Evolutionary conservation across 129 eudicot species (phyloP).

Genomic region (Oenanthe sinensis): DNA sequence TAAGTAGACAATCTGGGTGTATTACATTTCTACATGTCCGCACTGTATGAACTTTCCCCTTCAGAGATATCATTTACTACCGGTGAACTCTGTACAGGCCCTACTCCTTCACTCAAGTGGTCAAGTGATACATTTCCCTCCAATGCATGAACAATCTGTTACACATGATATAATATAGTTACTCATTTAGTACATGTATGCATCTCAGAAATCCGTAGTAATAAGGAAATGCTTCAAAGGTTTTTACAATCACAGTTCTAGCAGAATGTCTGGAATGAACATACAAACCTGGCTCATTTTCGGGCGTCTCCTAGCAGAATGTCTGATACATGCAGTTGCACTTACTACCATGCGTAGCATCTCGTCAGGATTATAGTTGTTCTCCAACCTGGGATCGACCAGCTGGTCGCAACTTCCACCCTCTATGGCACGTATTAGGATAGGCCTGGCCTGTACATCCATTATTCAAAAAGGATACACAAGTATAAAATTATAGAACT

Average conservation of each 20-base stretch:
- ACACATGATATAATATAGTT: not conserved
- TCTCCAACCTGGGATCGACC: conserved; percentile 46
- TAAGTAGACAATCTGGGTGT: conserved; percentile 25
- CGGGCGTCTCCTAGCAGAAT: conserved; percentile 70
- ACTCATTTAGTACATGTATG: not conserved
- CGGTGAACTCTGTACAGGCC: conserved; percentile 10
- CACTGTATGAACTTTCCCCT: conserved; percentile 29
- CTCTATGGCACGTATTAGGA: conserved; percentile 35
- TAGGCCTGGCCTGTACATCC: conserved; percentile 55
- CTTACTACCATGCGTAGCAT: conserved; percentile 59
- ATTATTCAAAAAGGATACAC: not conserved
- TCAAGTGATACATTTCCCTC: conserved; percentile 68
- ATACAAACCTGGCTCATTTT: conserved; percentile 72
- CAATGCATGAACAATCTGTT: conserved; percentile 61
- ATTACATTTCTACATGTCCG: conserved; percentile 22
- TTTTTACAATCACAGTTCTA: too few species aligned
- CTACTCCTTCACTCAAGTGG: conserved; percentile 38
- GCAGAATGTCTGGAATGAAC: not conserved
- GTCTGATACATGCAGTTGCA: conserved; percentile 58
- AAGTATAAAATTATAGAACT: too few species aligned
- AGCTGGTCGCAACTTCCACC: conserved; percentile 52
- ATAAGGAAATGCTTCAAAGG: not conserved
- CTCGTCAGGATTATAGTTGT: conserved; percentile 40
- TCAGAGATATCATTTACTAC: conserved; percentile 29
- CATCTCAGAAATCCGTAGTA: not conserved